Conservation (phyloP, 495 filamentous ascomycete species). For the Neurospora cerealis region DNA sequence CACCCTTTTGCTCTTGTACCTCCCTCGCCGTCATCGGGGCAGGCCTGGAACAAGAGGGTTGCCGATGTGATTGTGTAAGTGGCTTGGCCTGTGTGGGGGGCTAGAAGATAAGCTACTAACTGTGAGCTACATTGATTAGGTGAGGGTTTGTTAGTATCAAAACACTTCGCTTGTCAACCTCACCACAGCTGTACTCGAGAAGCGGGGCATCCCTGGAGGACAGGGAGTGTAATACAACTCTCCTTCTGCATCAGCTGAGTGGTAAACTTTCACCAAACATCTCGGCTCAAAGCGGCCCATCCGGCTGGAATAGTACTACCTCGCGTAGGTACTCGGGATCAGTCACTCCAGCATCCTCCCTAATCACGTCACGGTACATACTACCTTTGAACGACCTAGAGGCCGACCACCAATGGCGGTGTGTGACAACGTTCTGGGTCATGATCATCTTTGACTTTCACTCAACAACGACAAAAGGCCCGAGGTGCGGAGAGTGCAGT, state of each 20-base stretch:
- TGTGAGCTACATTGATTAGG: background rate
- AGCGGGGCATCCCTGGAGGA: background rate
- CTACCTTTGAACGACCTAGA: background rate
- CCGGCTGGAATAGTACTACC: background rate
- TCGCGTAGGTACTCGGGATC: background rate
- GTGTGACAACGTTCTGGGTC: background rate
- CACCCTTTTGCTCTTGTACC: background rate
- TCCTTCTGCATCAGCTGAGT: background rate
- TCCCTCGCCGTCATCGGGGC: background rate
- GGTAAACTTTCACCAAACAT: background rate
- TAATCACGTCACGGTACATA: background rate
- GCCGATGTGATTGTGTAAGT: background rate
- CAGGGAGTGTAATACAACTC: background rate
- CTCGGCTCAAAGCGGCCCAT: background rate
- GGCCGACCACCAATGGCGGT: background rate
- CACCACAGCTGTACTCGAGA: background rate
- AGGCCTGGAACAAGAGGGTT: background rate
- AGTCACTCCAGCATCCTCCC: background rate
- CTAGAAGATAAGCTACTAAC: background rate
- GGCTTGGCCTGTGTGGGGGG: background rate
- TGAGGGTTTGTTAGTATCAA: background rate
- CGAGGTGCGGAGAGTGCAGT: background rate
- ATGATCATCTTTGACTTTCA: background rate
- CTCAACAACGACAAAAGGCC: background rate
- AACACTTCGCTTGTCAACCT: background rate